Base-by-base conservation (phyloP, 1,284 basidiomycete species). In the Pisolithus thermaeus region DNA sequence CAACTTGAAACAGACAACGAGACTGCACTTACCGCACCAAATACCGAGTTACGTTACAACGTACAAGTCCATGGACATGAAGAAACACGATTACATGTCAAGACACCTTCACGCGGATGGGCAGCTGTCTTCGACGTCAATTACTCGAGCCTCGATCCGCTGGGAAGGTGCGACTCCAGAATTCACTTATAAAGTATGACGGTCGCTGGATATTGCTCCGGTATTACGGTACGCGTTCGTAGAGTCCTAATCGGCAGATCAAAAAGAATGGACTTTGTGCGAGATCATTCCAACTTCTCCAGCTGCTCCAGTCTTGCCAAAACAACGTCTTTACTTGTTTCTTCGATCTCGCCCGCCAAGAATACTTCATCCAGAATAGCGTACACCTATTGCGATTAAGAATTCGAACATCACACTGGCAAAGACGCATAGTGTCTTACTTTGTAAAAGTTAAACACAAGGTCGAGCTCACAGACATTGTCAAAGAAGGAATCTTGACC, bases 391-490 rank as follows among this genome's bases (percentile, higher is more conserved):
- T 38, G 49, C 46, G 50, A 55, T 52, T 28, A 46, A 56, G 18
- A 35, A 41, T 4, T 38, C 27, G 18, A 35, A 41, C 4, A n/a
- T 38, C 27, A 36, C 9, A 49, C 22, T 7, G 28, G 6, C 32
- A 7, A 35, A n/a, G 28, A 32, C 7, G 27, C 14, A 11, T 12
- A 25, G 6, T 3, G 25, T 43, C 69, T 28, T 28, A 87, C 93
- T 77, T 98, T 97, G 75, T 98, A 98, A 70, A 99, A 99, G 65
- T 97, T 97, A 76, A 98, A 99, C 2, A 99, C 96, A 2, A 99
- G 80, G 65, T 99, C 87, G n/a, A 98, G 78, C 70, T 98, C 95
- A 73, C 95, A 97, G 1, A 99, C 96, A 62, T 97, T 97, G 67
- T 96, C 92, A 65, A 99, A 99, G 75, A 97, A 98, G 0, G 93